Evolutionary conservation across 2,329 filamentous ascomycete species (phyloP).

Genomic region (Colletotrichum eremochloae): DNA sequence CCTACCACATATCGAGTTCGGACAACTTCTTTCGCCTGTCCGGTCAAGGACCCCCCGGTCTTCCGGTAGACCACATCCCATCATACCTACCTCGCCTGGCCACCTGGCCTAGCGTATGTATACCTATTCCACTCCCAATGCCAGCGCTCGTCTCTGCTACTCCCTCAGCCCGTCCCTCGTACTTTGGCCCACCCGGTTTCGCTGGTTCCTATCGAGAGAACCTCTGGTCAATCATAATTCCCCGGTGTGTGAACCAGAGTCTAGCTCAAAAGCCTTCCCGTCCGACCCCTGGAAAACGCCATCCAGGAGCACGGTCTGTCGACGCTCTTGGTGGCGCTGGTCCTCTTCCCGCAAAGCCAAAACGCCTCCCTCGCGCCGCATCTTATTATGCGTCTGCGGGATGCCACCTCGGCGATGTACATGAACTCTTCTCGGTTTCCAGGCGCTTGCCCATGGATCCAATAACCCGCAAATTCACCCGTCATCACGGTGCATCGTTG

Average conservation of each 20-base stretch:
- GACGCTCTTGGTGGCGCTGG: slow-evolving; percentile 36
- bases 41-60: slow-evolving; percentile 8
- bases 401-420: slow-evolving; percentile 10
- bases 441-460: neutral
- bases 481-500: neutral
- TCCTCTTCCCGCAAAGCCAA: slow-evolving; percentile 36
- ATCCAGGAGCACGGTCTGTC: slow-evolving; percentile 31
- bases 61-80: slow-evolving; percentile 25
- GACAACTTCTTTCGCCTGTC: neutral
- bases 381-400: slow-evolving; percentile 41
- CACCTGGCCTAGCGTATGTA: neutral
- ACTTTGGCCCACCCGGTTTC: slow-evolving; percentile 6
- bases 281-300: slow-evolving; percentile 39
- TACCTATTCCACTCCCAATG: slow-evolving; percentile 14
- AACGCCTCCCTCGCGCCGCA: slow-evolving; percentile 42
- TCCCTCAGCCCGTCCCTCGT: neutral
- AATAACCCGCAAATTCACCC: neutral
- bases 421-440: neutral
- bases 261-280: slow-evolving; percentile 39
- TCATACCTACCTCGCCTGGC: slow-evolving; percentile 8
- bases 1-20: slow-evolving; percentile 8
- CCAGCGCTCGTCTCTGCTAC: slow-evolving; percentile 10
- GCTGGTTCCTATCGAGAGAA: slow-evolving; percentile 12
- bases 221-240: slow-evolving; percentile 13
- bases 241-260: neutral